These are phyloP conservation scores for Nicotiana attenuata DNA, from an alignment of 257 asterid species.

Conservation along the genomic window DNA sequence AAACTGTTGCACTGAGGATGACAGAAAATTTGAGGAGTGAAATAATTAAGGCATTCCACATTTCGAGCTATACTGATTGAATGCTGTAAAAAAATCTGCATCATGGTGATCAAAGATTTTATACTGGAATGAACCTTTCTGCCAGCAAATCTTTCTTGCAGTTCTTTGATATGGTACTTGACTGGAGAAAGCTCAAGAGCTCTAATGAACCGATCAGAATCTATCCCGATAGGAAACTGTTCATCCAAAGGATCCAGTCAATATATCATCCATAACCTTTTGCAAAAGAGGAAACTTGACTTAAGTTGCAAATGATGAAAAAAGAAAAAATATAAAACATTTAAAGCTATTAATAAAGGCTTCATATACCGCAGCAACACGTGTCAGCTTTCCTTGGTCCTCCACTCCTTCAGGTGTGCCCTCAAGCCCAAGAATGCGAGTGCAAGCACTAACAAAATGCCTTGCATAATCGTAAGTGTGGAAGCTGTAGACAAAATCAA, in stretches of 20 bases:
- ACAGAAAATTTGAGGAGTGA: background rate
- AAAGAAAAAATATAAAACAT: slow-evolving; percentile 6
- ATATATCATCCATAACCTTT: slow-evolving; percentile 3
- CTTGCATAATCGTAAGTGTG: slow-evolving; percentile 93
- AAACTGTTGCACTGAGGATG: background rate
- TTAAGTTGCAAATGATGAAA: slow-evolving; percentile 6
- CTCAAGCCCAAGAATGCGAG: slow-evolving; percentile 93
- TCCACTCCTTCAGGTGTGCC: slow-evolving; percentile 97
- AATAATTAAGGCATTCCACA: background rate
- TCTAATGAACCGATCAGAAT: slow-evolving; percentile 79
- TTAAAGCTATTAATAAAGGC: background rate
- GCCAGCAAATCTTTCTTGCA: slow-evolving; percentile 83
- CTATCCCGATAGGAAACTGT: slow-evolving; percentile 97
- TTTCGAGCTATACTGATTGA: background rate
- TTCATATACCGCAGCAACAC: slow-evolving; percentile 81
- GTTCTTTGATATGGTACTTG: slow-evolving; percentile 60
- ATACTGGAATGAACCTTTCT: slow-evolving; percentile 45
- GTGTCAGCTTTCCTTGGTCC: slow-evolving; percentile 89
- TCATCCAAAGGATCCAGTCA: slow-evolving; percentile 20
- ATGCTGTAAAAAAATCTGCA: background rate
- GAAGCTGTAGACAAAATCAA: slow-evolving; percentile 40
- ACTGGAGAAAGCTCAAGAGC: slow-evolving; percentile 80
- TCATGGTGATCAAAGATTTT: background rate
- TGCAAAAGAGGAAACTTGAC: slow-evolving; percentile 12
- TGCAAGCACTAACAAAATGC: slow-evolving; percentile 87